Evolutionary conservation across 208 protist species (phyloP).

Genomic region (Trypanosomatidae sp.): DNA sequence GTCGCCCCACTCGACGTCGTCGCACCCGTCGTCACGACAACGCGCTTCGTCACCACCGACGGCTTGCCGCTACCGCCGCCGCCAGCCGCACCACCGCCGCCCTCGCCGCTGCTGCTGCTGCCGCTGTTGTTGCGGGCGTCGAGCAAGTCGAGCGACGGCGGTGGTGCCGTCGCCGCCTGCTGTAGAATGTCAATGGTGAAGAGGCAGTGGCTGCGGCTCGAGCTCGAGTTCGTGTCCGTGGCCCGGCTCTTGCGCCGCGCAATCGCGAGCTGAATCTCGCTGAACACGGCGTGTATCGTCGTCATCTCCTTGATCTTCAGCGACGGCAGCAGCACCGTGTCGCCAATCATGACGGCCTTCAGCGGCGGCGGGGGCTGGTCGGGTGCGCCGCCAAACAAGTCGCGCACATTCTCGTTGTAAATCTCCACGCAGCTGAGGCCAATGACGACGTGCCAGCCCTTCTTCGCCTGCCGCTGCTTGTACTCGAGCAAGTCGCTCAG

Average conservation of each 20-base stretch:
- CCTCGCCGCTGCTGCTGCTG: too few relatives aligned
- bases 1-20: not conserved
- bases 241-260: conserved; percentile 47
- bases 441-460: conserved; percentile 66
- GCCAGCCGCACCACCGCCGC: too few relatives aligned
- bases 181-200: conserved; percentile 87
- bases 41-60: not conserved
- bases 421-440: conserved; percentile 79
- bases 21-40: not conserved
- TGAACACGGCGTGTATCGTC: conserved; percentile 46
- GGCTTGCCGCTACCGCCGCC: not conserved
- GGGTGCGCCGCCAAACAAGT: conserved; percentile 53
- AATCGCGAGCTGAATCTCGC: conserved; percentile 61
- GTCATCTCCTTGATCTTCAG: conserved; percentile 55
- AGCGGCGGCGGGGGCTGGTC: conserved; percentile 32
- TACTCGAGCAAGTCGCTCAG: conserved; percentile 77
- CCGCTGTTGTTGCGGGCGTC: conserved; percentile 10
- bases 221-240: conserved; percentile 76
- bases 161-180: conserved; percentile 41
- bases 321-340: conserved; percentile 48
- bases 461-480: conserved; percentile 26
- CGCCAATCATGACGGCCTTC: conserved; percentile 70
- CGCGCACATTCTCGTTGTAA: conserved; percentile 80
- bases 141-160: conserved; percentile 46
- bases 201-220: conserved; percentile 85